Evolutionary conservation across 2,329 filamentous ascomycete genomes (phyloP).

Genomic region (Dactylonectria estremocensis): DNA sequence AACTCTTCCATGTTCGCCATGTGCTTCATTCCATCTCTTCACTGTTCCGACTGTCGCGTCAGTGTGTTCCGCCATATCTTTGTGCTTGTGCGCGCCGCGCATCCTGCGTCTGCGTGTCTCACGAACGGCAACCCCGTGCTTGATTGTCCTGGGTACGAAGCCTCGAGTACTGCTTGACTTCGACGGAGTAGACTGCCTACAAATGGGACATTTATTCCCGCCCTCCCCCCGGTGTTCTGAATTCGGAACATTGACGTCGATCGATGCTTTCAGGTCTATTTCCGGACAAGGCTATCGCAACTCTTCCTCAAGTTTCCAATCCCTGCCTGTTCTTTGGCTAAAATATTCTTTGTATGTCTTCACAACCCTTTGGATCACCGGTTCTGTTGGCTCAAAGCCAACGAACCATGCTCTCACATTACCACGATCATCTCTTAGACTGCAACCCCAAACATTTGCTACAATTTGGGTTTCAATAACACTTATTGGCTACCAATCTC

Average conservation of each 20-base stretch:
- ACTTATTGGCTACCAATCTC: not conserved
- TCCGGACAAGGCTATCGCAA: slow-evolving; percentile 13
- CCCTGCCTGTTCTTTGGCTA: not conserved
- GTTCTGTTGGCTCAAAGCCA: not conserved
- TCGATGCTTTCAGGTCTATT: slow-evolving; percentile 27
- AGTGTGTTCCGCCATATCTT: slow-evolving; percentile 2
- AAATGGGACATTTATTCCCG: slow-evolving; percentile 28
- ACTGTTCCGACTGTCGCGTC: not conserved
- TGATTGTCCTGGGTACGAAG: slow-evolving; percentile 1
- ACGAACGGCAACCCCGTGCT: slow-evolving; percentile 32
- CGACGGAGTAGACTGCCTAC: not conserved
- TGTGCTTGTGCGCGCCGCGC: slow-evolving; percentile 6
- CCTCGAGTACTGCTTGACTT: not conserved
- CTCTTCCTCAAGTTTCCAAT: slow-evolving; percentile 4
- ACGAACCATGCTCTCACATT: not conserved
- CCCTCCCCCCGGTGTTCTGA: slow-evolving; percentile 14
- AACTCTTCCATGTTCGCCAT: slow-evolving; percentile 12
- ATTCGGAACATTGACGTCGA: slow-evolving; percentile 8
- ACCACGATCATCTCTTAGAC: not conserved
- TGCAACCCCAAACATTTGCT: not conserved
- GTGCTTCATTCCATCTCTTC: not conserved
- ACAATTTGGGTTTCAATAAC: slow-evolving; percentile 15
- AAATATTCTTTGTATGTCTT: not conserved
- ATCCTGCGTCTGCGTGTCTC: slow-evolving; percentile 12
- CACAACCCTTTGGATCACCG: not conserved